A percentile compares a stretch with the other conserved stretches of the same genome.
Evolutionary conservation across 345 rosid genomes (phyloP).

Genomic region (Eucalyptus virginea): DNA sequence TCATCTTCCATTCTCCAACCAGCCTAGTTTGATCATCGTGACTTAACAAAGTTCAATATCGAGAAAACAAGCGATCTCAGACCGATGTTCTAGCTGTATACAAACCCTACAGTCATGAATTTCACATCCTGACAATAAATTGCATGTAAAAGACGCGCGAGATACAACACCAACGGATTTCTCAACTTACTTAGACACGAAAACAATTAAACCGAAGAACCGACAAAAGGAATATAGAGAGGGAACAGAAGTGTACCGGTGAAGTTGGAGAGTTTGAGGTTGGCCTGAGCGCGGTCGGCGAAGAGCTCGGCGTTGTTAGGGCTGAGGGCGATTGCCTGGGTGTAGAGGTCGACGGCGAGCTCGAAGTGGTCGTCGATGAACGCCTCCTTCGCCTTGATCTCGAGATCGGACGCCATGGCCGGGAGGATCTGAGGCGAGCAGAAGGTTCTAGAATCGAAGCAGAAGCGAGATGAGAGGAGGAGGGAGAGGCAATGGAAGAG

Average conservation of each 20-base stretch:
- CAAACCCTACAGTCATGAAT: background rate
- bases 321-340: slow-evolving; percentile 57
- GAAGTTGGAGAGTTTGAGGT: slow-evolving; percentile 56
- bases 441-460: background rate
- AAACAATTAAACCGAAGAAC: background rate
- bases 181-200: background rate
- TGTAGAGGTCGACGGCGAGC: slow-evolving; percentile 65
- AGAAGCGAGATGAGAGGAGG: background rate
- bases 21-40: background rate
- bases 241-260: slow-evolving; percentile 27
- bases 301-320: slow-evolving; percentile 58
- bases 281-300: slow-evolving; percentile 93
- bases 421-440: background rate
- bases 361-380: slow-evolving; percentile 88
- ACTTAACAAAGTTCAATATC: background rate
- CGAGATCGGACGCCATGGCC: slow-evolving; percentile 29
- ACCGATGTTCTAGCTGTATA: background rate
- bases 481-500: too few species aligned
- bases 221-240: background rate
- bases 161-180: background rate
- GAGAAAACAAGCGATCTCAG: background rate
- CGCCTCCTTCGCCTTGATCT: slow-evolving; percentile 67
- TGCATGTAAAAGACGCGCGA: background rate
- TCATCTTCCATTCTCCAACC: background rate
- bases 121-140: background rate